Conservation (phyloP, 2,329 filamentous ascomycete genomes). For the Purpureocillium takamizusanense region DNA sequence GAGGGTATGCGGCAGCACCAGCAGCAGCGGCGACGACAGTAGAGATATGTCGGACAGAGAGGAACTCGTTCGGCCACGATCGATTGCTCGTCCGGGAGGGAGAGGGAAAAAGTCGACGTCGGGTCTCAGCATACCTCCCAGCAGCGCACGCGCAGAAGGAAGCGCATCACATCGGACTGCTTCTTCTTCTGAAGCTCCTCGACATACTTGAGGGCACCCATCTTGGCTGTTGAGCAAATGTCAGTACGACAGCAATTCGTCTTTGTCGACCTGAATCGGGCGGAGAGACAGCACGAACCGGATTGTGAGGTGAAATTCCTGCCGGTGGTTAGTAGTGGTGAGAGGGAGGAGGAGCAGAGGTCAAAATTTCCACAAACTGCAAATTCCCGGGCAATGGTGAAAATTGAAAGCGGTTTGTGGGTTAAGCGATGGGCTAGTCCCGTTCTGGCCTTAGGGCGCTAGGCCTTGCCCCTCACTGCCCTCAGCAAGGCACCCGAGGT, state of each 20-base stretch:
- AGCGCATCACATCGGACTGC: conserved; percentile 99
- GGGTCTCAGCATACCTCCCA: conserved; percentile 81
- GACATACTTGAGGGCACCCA: conserved; percentile 99
- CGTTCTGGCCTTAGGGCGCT: conserved; percentile 12
- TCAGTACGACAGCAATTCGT: conserved; percentile 2
- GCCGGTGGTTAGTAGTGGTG: conserved; percentile 26
- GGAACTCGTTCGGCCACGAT: too few species aligned
- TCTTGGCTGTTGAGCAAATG: conserved; percentile 48
- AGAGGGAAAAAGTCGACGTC: conserved; percentile 20
- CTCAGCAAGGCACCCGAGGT: neutral
- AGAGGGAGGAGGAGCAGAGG: conserved; percentile 11
- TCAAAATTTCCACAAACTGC: conserved; percentile 18
- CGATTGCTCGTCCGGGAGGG: conserved; percentile 21
- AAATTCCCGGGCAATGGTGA: conserved; percentile 23
- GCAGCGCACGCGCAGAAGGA: conserved; percentile 99
- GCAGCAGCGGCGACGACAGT: too few species aligned
- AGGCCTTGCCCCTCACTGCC: conserved; percentile 18
- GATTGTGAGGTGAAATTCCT: conserved; percentile 25
- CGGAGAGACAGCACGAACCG: conserved; percentile 20
- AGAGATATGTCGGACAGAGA: too few species aligned
- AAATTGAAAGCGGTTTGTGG: conserved; percentile 27
- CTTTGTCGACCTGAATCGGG: neutral
- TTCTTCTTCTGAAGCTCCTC: conserved; percentile 99
- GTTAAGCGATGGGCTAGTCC: conserved; percentile 26
- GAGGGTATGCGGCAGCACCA: conserved; percentile 3